Percentiles rank a stretch among this genome's conserved stretches.
Evolutionary conservation across 305 asterid genomes (phyloP).

Genomic region (Ajuga reptans): DNA sequence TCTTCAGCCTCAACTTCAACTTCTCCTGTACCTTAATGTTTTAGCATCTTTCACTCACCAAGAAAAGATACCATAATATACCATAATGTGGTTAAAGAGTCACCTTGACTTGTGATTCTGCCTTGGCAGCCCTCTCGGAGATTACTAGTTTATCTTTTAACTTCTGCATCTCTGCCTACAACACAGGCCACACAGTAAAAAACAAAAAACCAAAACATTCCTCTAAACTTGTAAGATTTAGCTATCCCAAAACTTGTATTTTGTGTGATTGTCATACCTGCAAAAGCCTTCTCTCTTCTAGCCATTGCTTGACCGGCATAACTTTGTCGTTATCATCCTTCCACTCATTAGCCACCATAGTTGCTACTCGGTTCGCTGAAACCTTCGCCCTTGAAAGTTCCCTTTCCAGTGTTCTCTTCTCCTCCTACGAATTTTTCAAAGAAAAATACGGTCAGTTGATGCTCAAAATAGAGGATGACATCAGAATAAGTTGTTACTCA

Average conservation of each 20-base stretch:
- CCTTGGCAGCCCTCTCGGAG: constrained; percentile 71
- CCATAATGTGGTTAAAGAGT: neutral
- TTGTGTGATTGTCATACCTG: constrained; percentile 40
- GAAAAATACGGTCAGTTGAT: constrained; percentile 12
- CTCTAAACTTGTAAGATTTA: neutral
- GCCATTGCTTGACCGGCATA: constrained; percentile 96
- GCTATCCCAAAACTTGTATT: neutral
- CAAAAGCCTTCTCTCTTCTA: constrained; percentile 71
- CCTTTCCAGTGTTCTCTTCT: constrained; percentile 76
- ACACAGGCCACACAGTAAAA: constrained; percentile 10
- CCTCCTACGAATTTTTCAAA: constrained; percentile 46
- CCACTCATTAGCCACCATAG: constrained; percentile 89
- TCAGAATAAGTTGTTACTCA: constrained; percentile 30
- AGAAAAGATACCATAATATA: neutral
- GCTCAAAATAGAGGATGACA: neutral
- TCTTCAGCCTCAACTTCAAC: constrained; percentile 75
- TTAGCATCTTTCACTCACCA: constrained; percentile 10
- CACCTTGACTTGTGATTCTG: constrained; percentile 82
- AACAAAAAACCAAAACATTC: neutral
- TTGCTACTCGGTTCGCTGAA: constrained; percentile 73
- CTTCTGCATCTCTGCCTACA: constrained; percentile 77
- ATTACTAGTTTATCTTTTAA: constrained; percentile 56
- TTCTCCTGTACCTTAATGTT: constrained; percentile 49
- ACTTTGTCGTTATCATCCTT: constrained; percentile 81
- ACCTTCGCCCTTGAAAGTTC: constrained; percentile 83